Evolutionary conservation across 306 rosid species (phyloP), one percentile per base, ranked within the genome.

Genomic region (Carpinus viminea): DNA sequence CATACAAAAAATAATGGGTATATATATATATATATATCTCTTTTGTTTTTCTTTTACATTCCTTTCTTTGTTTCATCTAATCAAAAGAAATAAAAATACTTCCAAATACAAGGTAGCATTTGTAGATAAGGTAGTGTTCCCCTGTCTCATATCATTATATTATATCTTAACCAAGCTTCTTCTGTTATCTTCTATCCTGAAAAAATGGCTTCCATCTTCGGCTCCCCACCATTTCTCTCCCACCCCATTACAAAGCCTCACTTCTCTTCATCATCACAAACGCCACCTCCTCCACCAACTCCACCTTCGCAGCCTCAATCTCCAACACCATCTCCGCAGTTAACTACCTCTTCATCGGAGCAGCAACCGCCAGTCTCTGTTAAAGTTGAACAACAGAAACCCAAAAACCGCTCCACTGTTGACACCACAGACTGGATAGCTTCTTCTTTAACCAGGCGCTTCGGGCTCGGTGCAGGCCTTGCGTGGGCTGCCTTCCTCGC

Each of bases 391-490:
- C 87, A 79, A 70, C 90, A 81, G 73, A 86, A 78, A 70, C 87
- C 90, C 12, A 21, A 77, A 36, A 84, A 78, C 50, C 77, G 87
- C 8, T 74, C 82, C 4, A 41, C 72, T 76, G 90, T 77, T 71
- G 99, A 95, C 2, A 85, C 97, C 78, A 91, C 98, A 26, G 98
- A 93, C 59, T 95, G 99, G 99, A 83, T 93, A 41, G 98, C 99
- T 79, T 83, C 96, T 48, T 82, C 84, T 24, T 80, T 95, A 65
- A 95, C 93, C 2, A 91, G 98, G 80, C 79, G 99, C 66, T 95
- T 93, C 41, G 99, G 99, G 6, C 86, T 95, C 8, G 98, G 96
- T 60, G 97, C 99, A 43, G 99, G 99, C 73, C 99, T 95, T 78
- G 96, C 98, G 2, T 95, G 99, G 98, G 96, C 86, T 82, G 90